Evolutionary conservation across 768 basidiomycete genomes (phyloP).

Genomic region (Panaeolus cyanescens): DNA sequence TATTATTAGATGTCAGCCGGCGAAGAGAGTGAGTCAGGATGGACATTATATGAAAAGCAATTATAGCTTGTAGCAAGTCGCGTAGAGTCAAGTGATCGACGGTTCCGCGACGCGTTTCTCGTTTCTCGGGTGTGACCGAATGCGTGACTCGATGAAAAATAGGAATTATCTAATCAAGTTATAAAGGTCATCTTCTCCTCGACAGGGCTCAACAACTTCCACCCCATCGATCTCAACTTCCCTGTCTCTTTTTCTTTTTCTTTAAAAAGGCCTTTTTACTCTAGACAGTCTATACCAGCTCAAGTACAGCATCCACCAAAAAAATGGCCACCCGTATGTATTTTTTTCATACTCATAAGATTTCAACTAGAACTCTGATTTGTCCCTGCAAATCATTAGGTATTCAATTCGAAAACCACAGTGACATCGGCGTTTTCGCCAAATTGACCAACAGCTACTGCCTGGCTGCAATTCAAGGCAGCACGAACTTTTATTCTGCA

Average conservation of each 20-base stretch:
- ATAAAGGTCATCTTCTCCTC: conserved; percentile 12
- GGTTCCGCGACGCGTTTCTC: conserved; percentile 7
- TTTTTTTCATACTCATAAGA: conserved; percentile 2
- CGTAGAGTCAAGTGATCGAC: conserved; percentile 1
- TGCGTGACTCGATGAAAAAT: conserved; percentile 24
- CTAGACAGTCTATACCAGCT: not conserved
- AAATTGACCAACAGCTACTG: conserved; percentile 99
- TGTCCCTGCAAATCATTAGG: conserved; percentile 44
- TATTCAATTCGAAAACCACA: conserved; percentile 91
- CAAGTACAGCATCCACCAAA: conserved; percentile 5
- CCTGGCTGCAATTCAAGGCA: conserved; percentile 89
- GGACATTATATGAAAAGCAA: conserved; percentile 5
- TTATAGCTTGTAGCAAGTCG: not conserved
- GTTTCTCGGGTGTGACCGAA: conserved; percentile 16
- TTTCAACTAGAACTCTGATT: conserved; percentile 9
- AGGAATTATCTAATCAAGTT: conserved; percentile 23
- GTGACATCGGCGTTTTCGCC: conserved; percentile 95
- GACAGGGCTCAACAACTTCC: conserved; percentile 11
- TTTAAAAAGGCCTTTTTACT: not conserved
- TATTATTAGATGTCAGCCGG: not conserved
- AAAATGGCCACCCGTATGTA: conserved; percentile 53
- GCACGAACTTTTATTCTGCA: conserved; percentile 97
- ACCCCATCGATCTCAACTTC: conserved; percentile 12
- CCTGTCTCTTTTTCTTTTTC: conserved; percentile 7
- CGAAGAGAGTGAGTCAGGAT: conserved; percentile 18